Evolutionary conservation across 2,329 filamentous ascomycete genomes (phyloP).

Genomic region (Chaetothyriales sp.): DNA sequence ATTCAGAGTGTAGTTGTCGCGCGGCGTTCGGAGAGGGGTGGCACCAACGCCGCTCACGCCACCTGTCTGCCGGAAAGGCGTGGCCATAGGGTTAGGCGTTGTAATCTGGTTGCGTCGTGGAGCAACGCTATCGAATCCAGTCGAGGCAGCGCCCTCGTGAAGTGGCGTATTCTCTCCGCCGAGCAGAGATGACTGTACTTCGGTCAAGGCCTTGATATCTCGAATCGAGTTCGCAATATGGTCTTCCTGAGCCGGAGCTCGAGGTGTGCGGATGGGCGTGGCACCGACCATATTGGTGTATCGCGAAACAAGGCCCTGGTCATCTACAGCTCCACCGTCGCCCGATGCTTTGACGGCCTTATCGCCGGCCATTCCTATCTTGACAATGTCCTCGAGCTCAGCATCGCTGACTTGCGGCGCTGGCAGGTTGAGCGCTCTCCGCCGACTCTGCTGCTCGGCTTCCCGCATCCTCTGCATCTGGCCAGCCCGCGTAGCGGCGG

Average conservation of each 20-base stretch:
- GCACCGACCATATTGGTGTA: slow-evolving; percentile 69
- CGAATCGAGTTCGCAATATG: slow-evolving; percentile 91
- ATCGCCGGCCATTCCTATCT: slow-evolving; percentile 93
- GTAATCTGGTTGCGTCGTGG: slow-evolving; percentile 67
- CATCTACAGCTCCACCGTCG: slow-evolving; percentile 62
- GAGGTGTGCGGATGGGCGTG: slow-evolving; percentile 83
- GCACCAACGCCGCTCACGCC: slow-evolving; percentile 58
- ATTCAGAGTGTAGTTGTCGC: slow-evolving; percentile 79
- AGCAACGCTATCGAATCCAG: slow-evolving; percentile 73
- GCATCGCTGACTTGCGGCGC: slow-evolving; percentile 82
- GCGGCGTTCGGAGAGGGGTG: slow-evolving; percentile 75
- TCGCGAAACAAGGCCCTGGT: slow-evolving; percentile 71
- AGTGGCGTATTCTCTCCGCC: slow-evolving; percentile 90
- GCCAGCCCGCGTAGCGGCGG: slow-evolving; percentile 61
- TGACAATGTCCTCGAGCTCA: slow-evolving; percentile 94
- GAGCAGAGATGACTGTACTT: slow-evolving; percentile 83
- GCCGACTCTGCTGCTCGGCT: slow-evolving; percentile 92
- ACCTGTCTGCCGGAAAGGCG: slow-evolving; percentile 56
- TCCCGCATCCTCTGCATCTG: slow-evolving; percentile 91
- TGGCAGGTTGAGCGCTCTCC: slow-evolving; percentile 68
- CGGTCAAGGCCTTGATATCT: slow-evolving; percentile 81
- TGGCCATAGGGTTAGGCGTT: slow-evolving; percentile 94
- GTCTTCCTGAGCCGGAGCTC: slow-evolving; percentile 83
- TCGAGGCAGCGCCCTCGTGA: slow-evolving; percentile 66
- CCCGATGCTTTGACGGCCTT: slow-evolving; percentile 62